Conservation (phyloP, 2,329 filamentous ascomycete species). For the Cercospora sp. region DNA sequence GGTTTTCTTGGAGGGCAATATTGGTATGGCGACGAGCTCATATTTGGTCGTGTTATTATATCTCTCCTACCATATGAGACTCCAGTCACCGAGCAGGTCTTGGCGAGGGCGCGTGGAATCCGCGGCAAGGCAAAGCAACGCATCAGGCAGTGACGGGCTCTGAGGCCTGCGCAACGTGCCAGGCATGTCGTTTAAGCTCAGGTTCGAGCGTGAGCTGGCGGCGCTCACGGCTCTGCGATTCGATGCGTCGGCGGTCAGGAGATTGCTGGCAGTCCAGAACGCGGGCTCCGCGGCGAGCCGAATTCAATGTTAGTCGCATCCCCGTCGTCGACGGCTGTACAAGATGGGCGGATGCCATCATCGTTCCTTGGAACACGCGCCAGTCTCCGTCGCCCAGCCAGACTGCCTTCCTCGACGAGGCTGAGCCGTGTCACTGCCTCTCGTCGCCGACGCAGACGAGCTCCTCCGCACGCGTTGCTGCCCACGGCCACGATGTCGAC, state of each 20-base stretch:
- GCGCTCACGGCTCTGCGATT: not conserved
- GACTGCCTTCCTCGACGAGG: not conserved
- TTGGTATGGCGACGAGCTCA: not conserved
- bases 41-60: not conserved
- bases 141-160: not conserved
- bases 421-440: not conserved
- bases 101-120: not conserved
- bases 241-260: not conserved
- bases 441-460: not conserved
- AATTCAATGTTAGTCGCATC: not conserved
- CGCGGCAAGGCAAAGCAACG: not conserved
- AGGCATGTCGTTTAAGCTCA: not conserved
- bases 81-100: not conserved
- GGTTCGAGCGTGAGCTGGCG: not conserved
- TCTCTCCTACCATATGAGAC: not conserved
- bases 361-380: not conserved
- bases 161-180: not conserved
- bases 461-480: not conserved
- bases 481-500: not conserved
- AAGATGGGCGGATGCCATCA: not conserved
- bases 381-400: not conserved
- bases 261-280: not conserved
- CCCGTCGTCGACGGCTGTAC: not conserved
- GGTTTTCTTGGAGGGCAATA: not conserved
- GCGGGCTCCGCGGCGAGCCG: not conserved